Evolutionary conservation across 164 flowering plant species (phyloP), one percentile per base, ranked within the genome.

Genomic region (Cinnamomum chago): DNA sequence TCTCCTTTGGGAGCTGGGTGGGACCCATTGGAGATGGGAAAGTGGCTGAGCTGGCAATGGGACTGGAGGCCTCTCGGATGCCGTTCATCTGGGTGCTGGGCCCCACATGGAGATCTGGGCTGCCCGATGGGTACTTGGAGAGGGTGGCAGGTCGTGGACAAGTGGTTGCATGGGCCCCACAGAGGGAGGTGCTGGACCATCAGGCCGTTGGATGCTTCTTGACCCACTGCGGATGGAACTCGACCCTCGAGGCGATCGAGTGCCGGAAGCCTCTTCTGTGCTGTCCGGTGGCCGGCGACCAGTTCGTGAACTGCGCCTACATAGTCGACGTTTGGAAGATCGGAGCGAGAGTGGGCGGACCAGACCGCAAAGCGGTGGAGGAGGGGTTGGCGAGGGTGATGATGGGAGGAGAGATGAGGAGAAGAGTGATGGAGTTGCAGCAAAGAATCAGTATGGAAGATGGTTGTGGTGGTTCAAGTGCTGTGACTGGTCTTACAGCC

Each of bases 151-250:
- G 60, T n/a, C 79, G 65, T 18, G 92, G 91, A 7, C 86, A 79
- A 67, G 74, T 94, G 33, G 92, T 90, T 2, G 73, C 87, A 35
- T 92, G 98, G 97, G 97, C 93, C 12, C 95, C 98, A 0, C 98
- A 94, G 72, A 70, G 80, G 78, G 86, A 86, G 70, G 83, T 94
- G 10, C 79, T 94, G 67, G 30, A 75, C 40, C 92, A 88, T 68
- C 40, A 60, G 50, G 86, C 90, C 0, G 88, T 94, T 3, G 91
- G 93, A 24, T 88, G 87, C 71, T 92, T 81, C 72, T 81, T 90
- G 0, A 87, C 93, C 0, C 98, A 94, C 51, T 94, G 98, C 72
- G 97, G 97, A 6, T 94, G 98, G 98, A 94, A 94, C 65, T 94
- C 98, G 0, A 92, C 90, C 0, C 72, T 88, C 80, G 98, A 94